Base-by-base conservation (phyloP, 441 rosid genomes). In the Dalechampia spathulata region DNA sequence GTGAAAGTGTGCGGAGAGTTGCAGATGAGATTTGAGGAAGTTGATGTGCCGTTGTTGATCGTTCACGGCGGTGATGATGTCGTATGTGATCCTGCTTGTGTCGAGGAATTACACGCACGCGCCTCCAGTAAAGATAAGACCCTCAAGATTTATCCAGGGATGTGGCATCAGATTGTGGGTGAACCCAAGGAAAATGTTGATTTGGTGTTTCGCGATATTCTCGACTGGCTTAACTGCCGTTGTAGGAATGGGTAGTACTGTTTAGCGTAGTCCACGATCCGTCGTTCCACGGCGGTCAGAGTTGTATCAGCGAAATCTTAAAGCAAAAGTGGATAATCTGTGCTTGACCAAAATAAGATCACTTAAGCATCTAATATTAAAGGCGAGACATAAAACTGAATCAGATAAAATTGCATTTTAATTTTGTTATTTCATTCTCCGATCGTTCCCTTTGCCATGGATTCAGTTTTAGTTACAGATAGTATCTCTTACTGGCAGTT, bases 91-190 rank as follows among this genome's bases (percentile, higher is more conserved):
- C 72, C 76, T 0, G 83, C 74, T 11, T 84, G 96, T 65, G 94
- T 63, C 8, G 74, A 81, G 85, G 94, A 86, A 57, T 80, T 92
- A 49, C 39, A 81, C 20, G 70, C 64, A 45, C 78, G 94, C 66
- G 95, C 96, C 21, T n/a, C 71, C 14, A 83, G 94, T 25, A 49
- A 4, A 51, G 96, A 92, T 58, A 91, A 84, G 78, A 86, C 95
- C 39, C 51, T 92, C 46, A 83, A 64, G 71, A 73, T 92, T 46
- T 79, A 86, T 43, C 91, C 95, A 0, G 90, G 73, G 45, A 53
- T 92, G 95, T 77, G 90, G 95, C 98, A 92, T 73, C 96, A 86
- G 72, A 43, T 92, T 68, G 46, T 78, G 1, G 98, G 98, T 0
- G 98, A 92, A 60, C 58, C 93, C 21, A 86, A 81, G 74, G 90